These are phyloP conservation scores for Limonomyces culmigenus DNA, from an alignment of 1,284 basidiomycete species.

Conservation along the genomic window DNA sequence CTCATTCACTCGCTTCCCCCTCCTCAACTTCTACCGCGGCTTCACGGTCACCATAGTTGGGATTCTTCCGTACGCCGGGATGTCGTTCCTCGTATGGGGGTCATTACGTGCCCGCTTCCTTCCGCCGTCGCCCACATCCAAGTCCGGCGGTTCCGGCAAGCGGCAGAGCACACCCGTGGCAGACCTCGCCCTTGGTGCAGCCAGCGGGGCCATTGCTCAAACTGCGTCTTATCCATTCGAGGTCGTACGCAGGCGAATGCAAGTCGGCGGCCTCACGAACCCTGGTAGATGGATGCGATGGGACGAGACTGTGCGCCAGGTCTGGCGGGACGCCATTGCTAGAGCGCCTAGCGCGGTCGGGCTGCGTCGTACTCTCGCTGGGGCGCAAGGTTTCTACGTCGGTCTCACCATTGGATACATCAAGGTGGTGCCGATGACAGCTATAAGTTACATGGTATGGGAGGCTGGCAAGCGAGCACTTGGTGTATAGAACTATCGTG, in stretches of 20 bases:
- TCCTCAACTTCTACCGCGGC: slow-evolving; percentile 90
- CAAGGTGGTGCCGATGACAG: slow-evolving; percentile 96
- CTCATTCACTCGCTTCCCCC: slow-evolving; percentile 40
- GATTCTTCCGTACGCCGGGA: slow-evolving; percentile 95
- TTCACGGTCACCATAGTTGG: slow-evolving; percentile 84
- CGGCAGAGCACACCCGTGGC: slow-evolving; percentile 20
- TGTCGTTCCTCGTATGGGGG: slow-evolving; percentile 89
- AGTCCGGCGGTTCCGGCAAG: slow-evolving; percentile 2
- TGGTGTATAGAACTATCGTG: slow-evolving; percentile 20
- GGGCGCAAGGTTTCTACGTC: slow-evolving; percentile 65
- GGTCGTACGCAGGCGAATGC: slow-evolving; percentile 86
- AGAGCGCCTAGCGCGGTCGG: slow-evolving; percentile 31
- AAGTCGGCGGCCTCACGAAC: slow-evolving; percentile 77
- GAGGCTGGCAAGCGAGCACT: slow-evolving; percentile 51
- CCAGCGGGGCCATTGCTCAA: slow-evolving; percentile 83
- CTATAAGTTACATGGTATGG: slow-evolving; percentile 67
- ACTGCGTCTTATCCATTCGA: slow-evolving; percentile 95
- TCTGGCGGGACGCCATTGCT: slow-evolving; percentile 30
- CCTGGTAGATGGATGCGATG: slow-evolving; percentile 69
- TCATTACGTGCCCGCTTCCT: slow-evolving; percentile 57
- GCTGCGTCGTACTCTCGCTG: slow-evolving; percentile 27
- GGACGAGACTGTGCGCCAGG: slow-evolving; percentile 55
- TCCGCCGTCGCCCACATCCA: slow-evolving; percentile 14
- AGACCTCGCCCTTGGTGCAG: slow-evolving; percentile 70
- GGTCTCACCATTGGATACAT: slow-evolving; percentile 89